These are phyloP conservation scores for Cladosporium sp. DNA, from an alignment of 2,329 filamentous ascomycete species.

Conservation along the genomic window DNA sequence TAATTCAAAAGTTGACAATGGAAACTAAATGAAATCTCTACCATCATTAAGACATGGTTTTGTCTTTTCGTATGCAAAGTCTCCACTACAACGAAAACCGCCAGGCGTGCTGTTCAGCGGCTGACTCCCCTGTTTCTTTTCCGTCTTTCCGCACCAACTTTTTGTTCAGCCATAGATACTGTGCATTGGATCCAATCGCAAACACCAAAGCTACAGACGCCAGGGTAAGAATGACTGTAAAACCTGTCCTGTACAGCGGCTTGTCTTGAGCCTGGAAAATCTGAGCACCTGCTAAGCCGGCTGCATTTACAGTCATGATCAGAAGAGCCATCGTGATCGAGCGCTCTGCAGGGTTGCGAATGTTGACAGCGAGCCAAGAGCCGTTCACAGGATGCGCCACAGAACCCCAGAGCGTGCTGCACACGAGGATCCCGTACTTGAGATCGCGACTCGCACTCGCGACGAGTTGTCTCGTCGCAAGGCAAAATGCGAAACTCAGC, in stretches of 20 bases:
- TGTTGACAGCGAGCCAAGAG: neutral
- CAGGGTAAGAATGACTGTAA: neutral
- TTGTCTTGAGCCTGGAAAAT: neutral
- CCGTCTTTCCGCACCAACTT: too few species aligned
- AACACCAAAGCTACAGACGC: neutral
- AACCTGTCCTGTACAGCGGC: neutral
- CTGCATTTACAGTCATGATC: slow-evolving; percentile 4
- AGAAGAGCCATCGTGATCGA: neutral
- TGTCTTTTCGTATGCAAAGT: too few species aligned
- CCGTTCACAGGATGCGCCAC: neutral
- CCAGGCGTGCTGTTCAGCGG: too few species aligned
- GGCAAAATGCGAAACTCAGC: too few species aligned
- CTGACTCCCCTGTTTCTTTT: too few species aligned
- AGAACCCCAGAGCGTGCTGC: neutral
- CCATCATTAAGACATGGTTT: too few species aligned
- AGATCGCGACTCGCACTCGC: neutral
- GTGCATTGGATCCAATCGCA: neutral
- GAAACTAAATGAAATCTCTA: too few species aligned
- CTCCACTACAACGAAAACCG: too few species aligned
- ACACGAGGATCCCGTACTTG: neutral
- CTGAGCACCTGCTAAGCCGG: neutral
- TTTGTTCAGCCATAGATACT: too few species aligned
- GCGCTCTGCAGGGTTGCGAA: neutral
- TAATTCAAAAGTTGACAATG: too few species aligned
- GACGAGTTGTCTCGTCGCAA: neutral